Evolutionary conservation across 768 basidiomycete genomes (phyloP), one percentile per base, ranked within the genome.

Genomic region (Boletus pseudo-olivaceus): DNA sequence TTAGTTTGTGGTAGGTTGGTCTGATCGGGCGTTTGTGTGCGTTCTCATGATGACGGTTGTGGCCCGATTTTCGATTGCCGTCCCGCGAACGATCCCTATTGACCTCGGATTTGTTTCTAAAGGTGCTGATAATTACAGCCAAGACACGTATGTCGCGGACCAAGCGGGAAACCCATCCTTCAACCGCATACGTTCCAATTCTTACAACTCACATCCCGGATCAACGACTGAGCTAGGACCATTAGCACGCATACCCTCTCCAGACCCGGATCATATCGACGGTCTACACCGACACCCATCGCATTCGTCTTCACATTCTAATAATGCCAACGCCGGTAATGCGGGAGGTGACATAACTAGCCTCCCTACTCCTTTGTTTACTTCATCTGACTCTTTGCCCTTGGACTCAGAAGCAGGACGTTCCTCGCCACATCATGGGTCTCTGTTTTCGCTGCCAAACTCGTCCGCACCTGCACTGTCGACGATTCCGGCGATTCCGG

Each of bases 381-480:
- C 85, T 7, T 61, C 64, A 60, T 75, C 54, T 72, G 72, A 55
- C 62, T 45, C 60, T 60, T 68, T 65, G 32, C 71, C 37, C 55
- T 44, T 68, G 72, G 53, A 78, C 19, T 56, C 75, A 58, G 71
- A 76, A 56, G 63, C 71, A 35, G 70, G 69, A 52, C 71, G 68
- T 54, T 64, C 69, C 17, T 66, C 68, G 23, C 67, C 74, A 30
- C 69, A 77, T 35, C 62, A 65, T 27, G 69, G 72, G 40, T 65
- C 75, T 3, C 75, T 91, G 27, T 96, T 93, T 76, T 84, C 80
- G 57, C 85, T 95, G 64, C 85, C 94, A n/a, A 83, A 77, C 72
- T 92, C 89, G 15, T 97, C 94, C 11, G 94, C 93, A 1, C 96
- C 97, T 0, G 85, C 88, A 6, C 74, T 98, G 46, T 85, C 88